A percentile compares a stretch with the other conserved stretches of the same genome.
phyloP scores from a whole-genome alignment of 2,329 filamentous ascomycete species.

The Pyrenochaeta sp. region DNA sequence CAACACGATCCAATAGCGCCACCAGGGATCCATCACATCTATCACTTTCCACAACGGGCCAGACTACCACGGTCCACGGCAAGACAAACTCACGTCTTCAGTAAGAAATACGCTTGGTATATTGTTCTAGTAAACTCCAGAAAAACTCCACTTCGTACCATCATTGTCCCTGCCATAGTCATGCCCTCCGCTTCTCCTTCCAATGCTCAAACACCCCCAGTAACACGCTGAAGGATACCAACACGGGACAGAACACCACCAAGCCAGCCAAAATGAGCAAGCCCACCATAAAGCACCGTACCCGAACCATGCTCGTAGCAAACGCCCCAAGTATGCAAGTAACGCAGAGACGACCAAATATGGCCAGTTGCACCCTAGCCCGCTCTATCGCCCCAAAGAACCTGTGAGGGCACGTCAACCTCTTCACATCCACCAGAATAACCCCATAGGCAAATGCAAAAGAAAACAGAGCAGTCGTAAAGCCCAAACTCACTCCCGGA shows the following conservation, averaged over 20 bases:
- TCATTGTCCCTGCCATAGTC: conserved; percentile 4
- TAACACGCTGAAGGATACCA: conserved; percentile 8
- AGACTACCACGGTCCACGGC: too few relatives aligned
- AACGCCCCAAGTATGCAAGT: conserved; percentile 25
- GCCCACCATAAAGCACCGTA: conserved; percentile 15
- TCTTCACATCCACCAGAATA: not conserved
- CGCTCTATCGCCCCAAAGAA: conserved; percentile 1
- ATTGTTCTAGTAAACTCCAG: conserved; percentile 16
- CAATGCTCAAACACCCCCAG: conserved; percentile 3
- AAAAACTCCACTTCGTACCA: conserved; percentile 17
- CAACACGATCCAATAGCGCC: too few relatives aligned
- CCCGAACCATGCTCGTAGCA: conserved; percentile 4
- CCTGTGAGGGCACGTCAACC: conserved; percentile 12
- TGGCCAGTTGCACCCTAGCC: not conserved
- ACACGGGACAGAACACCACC: conserved; percentile 12
- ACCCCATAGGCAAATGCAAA: not conserved
- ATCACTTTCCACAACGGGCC: too few relatives aligned
- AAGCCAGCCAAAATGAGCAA: conserved; percentile 10
- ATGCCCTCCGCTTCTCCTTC: not conserved
- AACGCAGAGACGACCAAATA: conserved; percentile 3
- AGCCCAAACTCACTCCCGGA: conserved; percentile 53
- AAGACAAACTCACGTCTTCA: not conserved
- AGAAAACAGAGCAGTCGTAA: conserved; percentile 4
- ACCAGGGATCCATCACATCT: too few relatives aligned
- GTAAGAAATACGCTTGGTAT: conserved; percentile 30